Percentiles rank a stretch among this genome's conserved stretches.
Conservation (phyloP, 78 protist species). For the Dictyostelium brefeldianum region DNA sequence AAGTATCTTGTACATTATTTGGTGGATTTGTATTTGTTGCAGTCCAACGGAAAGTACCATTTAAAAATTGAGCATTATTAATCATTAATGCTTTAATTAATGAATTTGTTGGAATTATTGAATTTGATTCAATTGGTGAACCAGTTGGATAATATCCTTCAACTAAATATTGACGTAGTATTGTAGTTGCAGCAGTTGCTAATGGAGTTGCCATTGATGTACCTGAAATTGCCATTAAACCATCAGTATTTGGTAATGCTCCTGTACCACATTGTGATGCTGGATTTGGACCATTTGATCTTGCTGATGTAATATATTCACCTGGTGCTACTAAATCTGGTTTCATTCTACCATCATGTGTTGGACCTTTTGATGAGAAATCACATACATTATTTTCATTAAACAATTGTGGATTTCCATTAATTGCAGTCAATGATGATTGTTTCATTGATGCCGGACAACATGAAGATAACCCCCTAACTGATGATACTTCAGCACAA, state of each 20-base stretch:
- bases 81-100: slow-evolving; percentile 84
- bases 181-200: slow-evolving; percentile 82
- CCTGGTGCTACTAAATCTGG: slow-evolving; percentile 91
- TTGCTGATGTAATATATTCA: slow-evolving; percentile 29
- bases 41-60: slow-evolving; percentile 36
- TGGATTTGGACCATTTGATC: slow-evolving; percentile 52
- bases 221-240: slow-evolving; percentile 65
- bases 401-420: not conserved
- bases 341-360: slow-evolving; percentile 84
- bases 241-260: not conserved
- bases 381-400: slow-evolving; percentile 37
- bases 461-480: not conserved
- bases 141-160: slow-evolving; percentile 84
- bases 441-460: not conserved
- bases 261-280: slow-evolving; percentile 62
- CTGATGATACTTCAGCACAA: slow-evolving; percentile 26
- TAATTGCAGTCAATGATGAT: too few relatives aligned
- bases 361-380: slow-evolving; percentile 85
- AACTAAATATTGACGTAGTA: slow-evolving; percentile 81
- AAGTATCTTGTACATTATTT: not conserved
- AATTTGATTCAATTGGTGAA: not conserved
- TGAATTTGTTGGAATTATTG: slow-evolving; percentile 45
- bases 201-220: slow-evolving; percentile 93
- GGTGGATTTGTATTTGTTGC: not conserved
- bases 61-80: slow-evolving; percentile 67